phyloP scores from a whole-genome alignment of 1,284 basidiomycete species.

The Amylostereum areolatum region DNA sequence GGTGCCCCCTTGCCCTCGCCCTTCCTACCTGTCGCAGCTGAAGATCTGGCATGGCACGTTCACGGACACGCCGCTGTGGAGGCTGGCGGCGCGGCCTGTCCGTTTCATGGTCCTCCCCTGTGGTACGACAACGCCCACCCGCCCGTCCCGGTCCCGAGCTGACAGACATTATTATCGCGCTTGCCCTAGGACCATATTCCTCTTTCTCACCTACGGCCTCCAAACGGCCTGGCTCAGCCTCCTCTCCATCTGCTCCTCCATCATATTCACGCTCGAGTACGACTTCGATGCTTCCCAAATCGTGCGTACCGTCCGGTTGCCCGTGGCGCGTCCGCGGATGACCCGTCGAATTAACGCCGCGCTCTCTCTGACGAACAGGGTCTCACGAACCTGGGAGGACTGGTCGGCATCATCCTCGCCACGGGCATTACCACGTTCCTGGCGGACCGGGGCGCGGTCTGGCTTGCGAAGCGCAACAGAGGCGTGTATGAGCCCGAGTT shows the following conservation, averaged over 20 bases:
- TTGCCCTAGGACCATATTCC: slow-evolving; percentile 34
- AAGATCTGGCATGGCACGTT: slow-evolving; percentile 31
- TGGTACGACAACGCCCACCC: no score
- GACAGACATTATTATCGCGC: no score
- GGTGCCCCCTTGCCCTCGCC: no score
- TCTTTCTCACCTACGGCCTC: slow-evolving; percentile 32
- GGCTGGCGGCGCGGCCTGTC: slow-evolving; percentile 31
- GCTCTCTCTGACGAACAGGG: no score
- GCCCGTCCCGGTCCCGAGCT: no score
- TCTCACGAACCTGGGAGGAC: slow-evolving; percentile 36
- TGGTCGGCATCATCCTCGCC: slow-evolving; percentile 35
- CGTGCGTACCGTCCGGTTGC: no score
- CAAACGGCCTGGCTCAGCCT: slow-evolving; percentile 37
- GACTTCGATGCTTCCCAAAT: slow-evolving; percentile 32
- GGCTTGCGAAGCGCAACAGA: slow-evolving; percentile 34
- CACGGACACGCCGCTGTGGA: slow-evolving; percentile 27
- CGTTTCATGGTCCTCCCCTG: slow-evolving; percentile 35
- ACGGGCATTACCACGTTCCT: slow-evolving; percentile 33
- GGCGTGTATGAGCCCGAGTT: slow-evolving; percentile 44
- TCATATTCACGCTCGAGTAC: slow-evolving; percentile 36
- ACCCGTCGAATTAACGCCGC: no score
- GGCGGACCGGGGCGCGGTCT: slow-evolving; percentile 36
- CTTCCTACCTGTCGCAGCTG: slow-evolving; percentile 28
- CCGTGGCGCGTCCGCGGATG: no score
- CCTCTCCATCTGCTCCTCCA: slow-evolving; percentile 36